These are phyloP conservation scores for Begonia fuchsioides DNA, from an alignment of 306 rosid species.

Conservation along the genomic window DNA sequence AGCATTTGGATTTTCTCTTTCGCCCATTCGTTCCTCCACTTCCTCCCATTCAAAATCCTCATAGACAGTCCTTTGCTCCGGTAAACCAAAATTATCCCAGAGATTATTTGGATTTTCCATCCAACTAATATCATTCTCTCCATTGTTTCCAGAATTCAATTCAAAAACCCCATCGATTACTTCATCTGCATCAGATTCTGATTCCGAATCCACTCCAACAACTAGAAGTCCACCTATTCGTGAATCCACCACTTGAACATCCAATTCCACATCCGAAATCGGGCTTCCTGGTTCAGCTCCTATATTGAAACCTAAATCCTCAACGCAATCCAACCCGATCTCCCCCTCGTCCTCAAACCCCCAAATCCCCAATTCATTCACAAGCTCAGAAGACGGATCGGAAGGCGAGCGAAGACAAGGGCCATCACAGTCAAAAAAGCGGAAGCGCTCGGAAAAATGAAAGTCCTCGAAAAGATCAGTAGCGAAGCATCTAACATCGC, in stretches of 20 bases:
- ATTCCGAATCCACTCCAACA: conserved; percentile 45
- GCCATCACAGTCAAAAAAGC: not conserved
- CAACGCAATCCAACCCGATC: conserved; percentile 10
- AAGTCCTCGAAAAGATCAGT: conserved; percentile 52
- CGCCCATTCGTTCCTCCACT: conserved; percentile 33
- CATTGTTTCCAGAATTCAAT: conserved; percentile 10
- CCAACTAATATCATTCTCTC: conserved; percentile 21
- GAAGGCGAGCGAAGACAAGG: conserved; percentile 11
- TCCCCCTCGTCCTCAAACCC: conserved; percentile 21
- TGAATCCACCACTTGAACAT: conserved; percentile 13
- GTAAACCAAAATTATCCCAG: conserved; percentile 48
- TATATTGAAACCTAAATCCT: conserved; percentile 18
- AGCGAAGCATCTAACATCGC: conserved; percentile 45
- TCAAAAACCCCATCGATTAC: conserved; percentile 17
- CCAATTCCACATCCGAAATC: conserved; percentile 14
- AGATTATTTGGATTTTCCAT: conserved; percentile 30
- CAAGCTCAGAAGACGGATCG: conserved; percentile 28
- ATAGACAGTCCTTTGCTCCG: conserved; percentile 38
- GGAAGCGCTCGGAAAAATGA: conserved; percentile 12
- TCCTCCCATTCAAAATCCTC: conserved; percentile 58
- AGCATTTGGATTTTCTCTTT: conserved; percentile 22
- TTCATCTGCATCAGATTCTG: conserved; percentile 33
- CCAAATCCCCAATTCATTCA: conserved; percentile 14
- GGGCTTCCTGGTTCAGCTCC: conserved; percentile 16
- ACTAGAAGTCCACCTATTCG: conserved; percentile 33